Conservation (phyloP, 2,329 filamentous ascomycete genomes). For the Lecanicillium sp. region DNA sequence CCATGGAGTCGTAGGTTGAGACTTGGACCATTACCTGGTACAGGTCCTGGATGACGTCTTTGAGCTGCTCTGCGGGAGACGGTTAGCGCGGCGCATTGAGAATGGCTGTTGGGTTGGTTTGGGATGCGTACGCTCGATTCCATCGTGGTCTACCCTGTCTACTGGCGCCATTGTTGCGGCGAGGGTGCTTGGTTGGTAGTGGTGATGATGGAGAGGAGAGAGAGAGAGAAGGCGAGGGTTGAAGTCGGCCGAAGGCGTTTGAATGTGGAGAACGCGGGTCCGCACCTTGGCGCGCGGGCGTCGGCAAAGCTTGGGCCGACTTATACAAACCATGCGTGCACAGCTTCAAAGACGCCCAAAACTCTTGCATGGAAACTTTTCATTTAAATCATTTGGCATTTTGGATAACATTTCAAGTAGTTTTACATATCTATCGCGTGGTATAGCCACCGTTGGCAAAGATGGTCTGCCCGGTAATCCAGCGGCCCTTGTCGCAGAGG, state of each 20-base stretch:
- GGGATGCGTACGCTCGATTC: constrained; percentile 27
- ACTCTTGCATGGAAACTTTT: too few species aligned
- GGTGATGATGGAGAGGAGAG: too few species aligned
- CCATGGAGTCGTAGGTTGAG: constrained; percentile 48
- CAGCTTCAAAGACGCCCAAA: neutral
- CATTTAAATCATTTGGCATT: too few species aligned
- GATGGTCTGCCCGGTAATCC: constrained; percentile 38
- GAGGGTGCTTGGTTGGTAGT: neutral
- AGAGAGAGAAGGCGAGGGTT: too few species aligned
- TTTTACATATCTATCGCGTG: constrained; percentile 22
- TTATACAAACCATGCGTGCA: neutral
- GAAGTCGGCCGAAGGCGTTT: too few species aligned
- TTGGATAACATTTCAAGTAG: neutral
- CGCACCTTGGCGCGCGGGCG: too few species aligned
- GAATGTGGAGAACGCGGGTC: too few species aligned
- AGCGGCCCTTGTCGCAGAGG: constrained; percentile 32
- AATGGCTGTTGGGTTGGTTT: too few species aligned
- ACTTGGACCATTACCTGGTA: constrained; percentile 57
- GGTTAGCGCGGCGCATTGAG: constrained; percentile 8
- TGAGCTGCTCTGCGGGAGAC: constrained; percentile 42
- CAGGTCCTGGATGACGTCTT: constrained; percentile 54
- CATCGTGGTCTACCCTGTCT: constrained; percentile 27
- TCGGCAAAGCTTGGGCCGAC: too few species aligned
- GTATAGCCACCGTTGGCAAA: constrained; percentile 41
- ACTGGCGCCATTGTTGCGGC: constrained; percentile 30